A percentile compares a stretch with the other conserved stretches of the same genome.
Evolutionary conservation across 805 yeast genomes (phyloP).

Genomic region (Ogataea salicorniae): DNA sequence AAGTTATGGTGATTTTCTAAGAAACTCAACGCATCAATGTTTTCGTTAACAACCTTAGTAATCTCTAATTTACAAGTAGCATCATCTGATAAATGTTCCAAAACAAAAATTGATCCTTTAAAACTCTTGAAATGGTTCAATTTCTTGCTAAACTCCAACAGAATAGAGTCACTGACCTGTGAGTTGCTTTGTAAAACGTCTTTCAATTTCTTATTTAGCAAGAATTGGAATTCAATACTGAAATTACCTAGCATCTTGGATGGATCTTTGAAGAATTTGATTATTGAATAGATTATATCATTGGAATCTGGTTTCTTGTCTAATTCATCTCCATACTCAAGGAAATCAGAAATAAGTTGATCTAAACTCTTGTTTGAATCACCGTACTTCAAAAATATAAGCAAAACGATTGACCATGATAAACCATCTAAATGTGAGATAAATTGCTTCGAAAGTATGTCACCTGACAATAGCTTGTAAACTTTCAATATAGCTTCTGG

Average conservation of each 20-base stretch:
- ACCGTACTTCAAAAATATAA: constrained; percentile 60
- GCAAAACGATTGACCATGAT: constrained; percentile 63
- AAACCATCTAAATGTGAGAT: constrained; percentile 39
- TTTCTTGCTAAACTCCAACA: constrained; percentile 42
- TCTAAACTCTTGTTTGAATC: constrained; percentile 35
- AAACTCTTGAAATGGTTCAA: constrained; percentile 43
- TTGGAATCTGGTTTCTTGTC: constrained; percentile 6
- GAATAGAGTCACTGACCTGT: constrained; percentile 14
- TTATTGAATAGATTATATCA: constrained; percentile 11
- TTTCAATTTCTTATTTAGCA: constrained; percentile 24
- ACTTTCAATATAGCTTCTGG: constrained; percentile 54
- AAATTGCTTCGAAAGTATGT: constrained; percentile 27
- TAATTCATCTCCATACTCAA: constrained; percentile 5
- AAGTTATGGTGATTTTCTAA: constrained; percentile 27
- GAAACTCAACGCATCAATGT: constrained; percentile 29
- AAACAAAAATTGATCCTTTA: constrained; percentile 59
- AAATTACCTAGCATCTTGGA: constrained; percentile 8
- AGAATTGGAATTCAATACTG: constrained; percentile 20
- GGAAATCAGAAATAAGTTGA: constrained; percentile 28
- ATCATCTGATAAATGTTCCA: constrained; percentile 52
- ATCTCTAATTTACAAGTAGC: constrained; percentile 38
- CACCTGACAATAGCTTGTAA: constrained; percentile 60
- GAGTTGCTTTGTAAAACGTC: constrained; percentile 11
- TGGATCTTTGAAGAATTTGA: constrained; percentile 12
- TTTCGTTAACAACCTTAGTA: constrained; percentile 30